A percentile compares a stretch with the other conserved stretches of the same genome.
These are phyloP conservation scores for Saccharomycopsis fodiens DNA, from an alignment of 805 yeast genomes.

Conservation along the genomic window DNA sequence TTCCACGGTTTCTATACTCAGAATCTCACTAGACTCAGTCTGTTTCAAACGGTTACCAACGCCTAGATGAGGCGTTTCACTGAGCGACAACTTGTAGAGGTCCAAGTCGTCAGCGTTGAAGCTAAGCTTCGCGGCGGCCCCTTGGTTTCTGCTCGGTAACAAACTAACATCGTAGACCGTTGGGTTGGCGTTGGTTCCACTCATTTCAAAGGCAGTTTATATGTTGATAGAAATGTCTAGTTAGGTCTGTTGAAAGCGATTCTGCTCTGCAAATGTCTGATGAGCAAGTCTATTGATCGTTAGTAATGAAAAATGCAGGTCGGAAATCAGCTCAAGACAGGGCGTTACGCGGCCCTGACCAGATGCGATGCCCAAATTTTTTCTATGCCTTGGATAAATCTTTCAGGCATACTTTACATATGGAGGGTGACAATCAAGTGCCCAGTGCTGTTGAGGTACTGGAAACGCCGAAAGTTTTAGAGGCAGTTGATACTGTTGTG, in stretches of 20 bases:
- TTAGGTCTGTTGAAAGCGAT: too few species aligned
- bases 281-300: too few species aligned
- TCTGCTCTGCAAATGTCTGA: too few species aligned
- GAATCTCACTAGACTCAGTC: conserved; percentile 15
- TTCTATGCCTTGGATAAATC: background rate
- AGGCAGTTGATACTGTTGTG: too few species aligned
- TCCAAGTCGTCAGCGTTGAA: background rate
- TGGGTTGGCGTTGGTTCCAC: conserved; percentile 88
- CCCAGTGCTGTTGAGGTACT: too few species aligned
- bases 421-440: too few species aligned
- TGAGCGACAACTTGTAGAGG: conserved; percentile 2
- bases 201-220: conserved; percentile 36
- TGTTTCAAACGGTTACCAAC: background rate
- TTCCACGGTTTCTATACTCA: conserved; percentile 21
- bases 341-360: background rate
- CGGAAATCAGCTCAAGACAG: background rate
- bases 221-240: too few species aligned
- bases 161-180: conserved; percentile 66
- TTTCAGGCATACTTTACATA: background rate
- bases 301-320: too few species aligned
- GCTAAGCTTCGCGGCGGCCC: background rate
- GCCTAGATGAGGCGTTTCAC: conserved; percentile 3
- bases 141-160: conserved; percentile 59
- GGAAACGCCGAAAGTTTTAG: too few species aligned
- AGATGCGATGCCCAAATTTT: background rate